A percentile compares a stretch with the other conserved stretches of the same genome.
These are phyloP conservation scores for Cladophialophora carrionii DNA, from an alignment of 2,329 filamentous ascomycete species.

Conservation along the genomic window DNA sequence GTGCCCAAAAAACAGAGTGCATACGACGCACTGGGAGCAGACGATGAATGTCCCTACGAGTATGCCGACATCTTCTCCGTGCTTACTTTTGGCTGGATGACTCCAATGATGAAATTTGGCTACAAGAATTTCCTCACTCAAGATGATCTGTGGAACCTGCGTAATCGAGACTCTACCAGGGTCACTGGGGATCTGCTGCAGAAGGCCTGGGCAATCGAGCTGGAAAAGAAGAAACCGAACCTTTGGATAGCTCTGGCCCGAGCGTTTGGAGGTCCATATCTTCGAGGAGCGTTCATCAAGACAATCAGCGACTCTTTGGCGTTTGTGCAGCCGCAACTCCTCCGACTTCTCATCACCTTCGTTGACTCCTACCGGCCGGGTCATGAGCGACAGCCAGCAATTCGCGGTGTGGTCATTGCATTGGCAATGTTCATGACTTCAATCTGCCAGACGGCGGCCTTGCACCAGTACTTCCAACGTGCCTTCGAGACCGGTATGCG, in stretches of 20 bases:
- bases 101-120: conserved; percentile 91
- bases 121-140: conserved; percentile 92
- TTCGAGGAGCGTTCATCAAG: conserved; percentile 82
- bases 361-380: conserved; percentile 72
- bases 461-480: conserved; percentile 97
- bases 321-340: conserved; percentile 87
- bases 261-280: conserved; percentile 83
- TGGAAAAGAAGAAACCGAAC: conserved; percentile 74
- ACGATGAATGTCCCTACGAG: conserved; percentile 74
- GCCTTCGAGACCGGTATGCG: conserved; percentile 96
- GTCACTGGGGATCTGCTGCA: conserved; percentile 72
- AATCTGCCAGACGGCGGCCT: conserved; percentile 79
- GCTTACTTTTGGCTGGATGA: conserved; percentile 98
- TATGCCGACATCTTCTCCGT: conserved; percentile 93
- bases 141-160: conserved; percentile 92
- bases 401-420: conserved; percentile 84
- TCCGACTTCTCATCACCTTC: conserved; percentile 81
- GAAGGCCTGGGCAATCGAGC: conserved; percentile 74
- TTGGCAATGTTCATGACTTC: conserved; percentile 90
- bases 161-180: conserved; percentile 76
- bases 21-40: conserved; percentile 69
- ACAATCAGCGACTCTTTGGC: conserved; percentile 81
- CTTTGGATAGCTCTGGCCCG: conserved; percentile 84
- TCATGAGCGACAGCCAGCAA: conserved; percentile 70
- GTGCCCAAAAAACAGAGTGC: conserved; percentile 76